Evolutionary conservation across 139 green algal genomes (phyloP), one percentile per base, ranked within the genome.

Genomic region (Picochlorum sp.): DNA sequence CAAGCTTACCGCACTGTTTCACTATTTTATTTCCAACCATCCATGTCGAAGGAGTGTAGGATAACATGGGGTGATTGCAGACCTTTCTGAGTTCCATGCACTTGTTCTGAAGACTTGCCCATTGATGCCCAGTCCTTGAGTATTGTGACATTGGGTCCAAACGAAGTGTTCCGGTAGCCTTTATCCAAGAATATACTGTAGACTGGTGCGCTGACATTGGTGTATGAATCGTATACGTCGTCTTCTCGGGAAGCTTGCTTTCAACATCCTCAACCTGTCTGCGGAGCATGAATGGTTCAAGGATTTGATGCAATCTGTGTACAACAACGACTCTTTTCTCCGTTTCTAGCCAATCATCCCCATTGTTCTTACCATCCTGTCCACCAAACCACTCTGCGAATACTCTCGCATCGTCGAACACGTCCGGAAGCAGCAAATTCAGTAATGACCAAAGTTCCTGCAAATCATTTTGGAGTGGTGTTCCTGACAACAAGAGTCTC

Each of bases 211-310:
- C 77, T 18, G 77, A 81, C 80, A 95, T 87, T 34, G 77, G 64
- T 31, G 83, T 88, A 60, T 81, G 79, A 26, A 97, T 68, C n/a
- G 77, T 62, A 20, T 83, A 59, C 10, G 85, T 74, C 16, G 79
- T 60, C 81, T 97, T 96, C 31, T 79, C 66, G 0, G 92, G 92
- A 57, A 98, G 89, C 77, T 89, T 90, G 23, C 79, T 73, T 71
- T 96, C 92, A 31, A 98, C 92, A 55, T 96, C 89, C 67, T 93
- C 75, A 41, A 96, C 86, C 61, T 94, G 84, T 5, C 89, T 77
- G 10, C 89, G 77, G 60, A 99, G 81, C 92, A 99, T 97, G 75
- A 99, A 99, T 37, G 94, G 94, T 64, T 95, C 86, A 63, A 99
- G 80, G 62, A 95, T 95, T 73, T 96, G 88, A 64, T 92, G 88